Evolutionary conservation across 352 stramenopile species (phyloP), one percentile per base, ranked within the genome.

Genomic region (Halophytophthora polymorphica): DNA sequence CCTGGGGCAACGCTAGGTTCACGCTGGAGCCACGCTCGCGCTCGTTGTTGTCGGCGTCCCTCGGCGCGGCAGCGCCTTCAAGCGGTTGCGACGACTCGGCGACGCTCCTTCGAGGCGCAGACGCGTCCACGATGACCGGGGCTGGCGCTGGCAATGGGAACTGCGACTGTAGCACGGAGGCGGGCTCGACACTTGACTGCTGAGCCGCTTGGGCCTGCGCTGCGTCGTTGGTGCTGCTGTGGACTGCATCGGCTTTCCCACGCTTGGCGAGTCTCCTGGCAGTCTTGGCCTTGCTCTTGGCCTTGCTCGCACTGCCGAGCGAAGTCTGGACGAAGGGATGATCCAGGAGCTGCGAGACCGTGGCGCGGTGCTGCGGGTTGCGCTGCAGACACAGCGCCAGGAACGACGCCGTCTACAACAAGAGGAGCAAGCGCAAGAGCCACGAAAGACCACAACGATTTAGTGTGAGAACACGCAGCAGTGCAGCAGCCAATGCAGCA

Each of bases 281-380:
- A 23, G 15, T 51, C 47, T 39, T 65, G 3, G 8, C 42, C 56
- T 36, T 67, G 21, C 19, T 36, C 18, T 15, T 41, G 17, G 28
- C 2, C 33, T 50, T 57, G 19, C 19, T 29, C 12, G 21, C 14
- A 18, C 15, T 48, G 35, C 38, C 38, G 39, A 36, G 25, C n/a
- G 35, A 2, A 35, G 23, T 19, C 31, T 17, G 45, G 7, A 98
- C 54, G 61, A 99, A 99, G 4, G 79, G 74, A 56, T 98, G 89
- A 2, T 73, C 55, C 0, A 99, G 65, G n/a, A 99, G 70, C 47
- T 97, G 78, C 17, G 52, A 70, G 5, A 95, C 88, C 15, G 71
- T 91, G 4, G 93, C 90, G 37, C 96, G 77, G 17, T 96, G 64
- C 15, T 59, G 59, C 18, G 81, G 78, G 40, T 86, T 73, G 10